Evolutionary conservation across 495 filamentous ascomycete genomes (phyloP).

Genomic region (Talaromyces wortmannii): DNA sequence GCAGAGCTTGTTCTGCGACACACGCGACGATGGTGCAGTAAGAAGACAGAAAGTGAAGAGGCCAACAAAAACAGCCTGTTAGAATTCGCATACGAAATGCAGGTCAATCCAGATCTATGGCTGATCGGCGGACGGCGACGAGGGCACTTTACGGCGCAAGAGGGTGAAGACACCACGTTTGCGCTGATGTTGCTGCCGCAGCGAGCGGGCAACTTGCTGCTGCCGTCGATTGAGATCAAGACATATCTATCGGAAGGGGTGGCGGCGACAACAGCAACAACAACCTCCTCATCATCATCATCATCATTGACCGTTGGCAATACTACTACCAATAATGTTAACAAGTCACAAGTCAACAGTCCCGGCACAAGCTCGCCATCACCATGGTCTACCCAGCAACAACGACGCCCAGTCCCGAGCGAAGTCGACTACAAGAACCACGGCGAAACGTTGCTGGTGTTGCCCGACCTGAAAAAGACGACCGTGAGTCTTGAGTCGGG

Average conservation of each 20-base stretch:
- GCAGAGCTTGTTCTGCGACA: constrained; percentile 67
- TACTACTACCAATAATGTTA: no score
- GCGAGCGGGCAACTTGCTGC: constrained; percentile 63
- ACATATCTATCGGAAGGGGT: constrained; percentile 32
- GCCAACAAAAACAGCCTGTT: constrained; percentile 33
- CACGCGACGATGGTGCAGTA: constrained; percentile 71
- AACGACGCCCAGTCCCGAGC: constrained; percentile 43
- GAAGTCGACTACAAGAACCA: constrained; percentile 77
- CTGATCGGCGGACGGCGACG: constrained; percentile 74
- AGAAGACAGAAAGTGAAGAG: constrained; percentile 17
- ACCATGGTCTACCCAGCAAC: neutral
- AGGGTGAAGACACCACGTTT: constrained; percentile 41
- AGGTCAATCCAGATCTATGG: constrained; percentile 71
- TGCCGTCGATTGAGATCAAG: constrained; percentile 75
- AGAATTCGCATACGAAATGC: constrained; percentile 80
- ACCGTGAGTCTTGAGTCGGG: constrained; percentile 69
- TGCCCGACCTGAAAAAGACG: constrained; percentile 66
- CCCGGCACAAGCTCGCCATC: neutral
- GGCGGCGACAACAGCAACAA: constrained; percentile 11
- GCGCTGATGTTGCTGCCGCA: constrained; percentile 72
- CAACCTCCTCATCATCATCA: constrained; percentile 3
- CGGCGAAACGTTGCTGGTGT: constrained; percentile 68
- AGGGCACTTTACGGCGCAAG: constrained; percentile 61
- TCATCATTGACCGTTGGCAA: no score
- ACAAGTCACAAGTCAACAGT: constrained; percentile 5